Base-by-base conservation (phyloP, 1,284 basidiomycete genomes). In the Heterobasidion annosum region DNA sequence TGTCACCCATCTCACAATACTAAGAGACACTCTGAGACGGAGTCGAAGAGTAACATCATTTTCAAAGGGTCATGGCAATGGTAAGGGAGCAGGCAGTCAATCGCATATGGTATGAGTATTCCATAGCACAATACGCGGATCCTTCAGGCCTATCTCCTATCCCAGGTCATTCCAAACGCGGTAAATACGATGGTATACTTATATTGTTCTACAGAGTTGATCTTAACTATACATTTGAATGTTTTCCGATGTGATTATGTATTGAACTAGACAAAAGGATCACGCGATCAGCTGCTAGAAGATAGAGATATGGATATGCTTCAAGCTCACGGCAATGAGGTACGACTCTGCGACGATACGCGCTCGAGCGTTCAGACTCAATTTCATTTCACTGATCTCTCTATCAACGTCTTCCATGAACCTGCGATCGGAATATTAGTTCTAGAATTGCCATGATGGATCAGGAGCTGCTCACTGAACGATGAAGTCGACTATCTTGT, bases 401-500 rank as follows among this genome's bases (percentile, higher is more conserved):
- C 87, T 91, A 67, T 93, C 91, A 3, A 98, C 94, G 64, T 98
- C 94, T 67, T 98, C 94, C 95, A 98, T 98, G 68, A 98, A 98
- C 67, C 89, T 91, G 59, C 13, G 43, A 48, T 25, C 42, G 54
- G 56, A 33, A 54, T 34, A 48, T 46, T 13, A 54, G 5, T 34
- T 16, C 12, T 10, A 4, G 50, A 8, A n/a, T 40, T n/a, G 43
- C 7, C 51, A 34, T 25, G 25, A 25, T 25, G 5, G 25, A 25
- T 25, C 25, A 63, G 46, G 34, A 55, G 42, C 63, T 52, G 58
- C 65, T 73, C 46, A 93, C 88, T 99, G 93, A 62, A 98, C 98
- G 72, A 99, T 97, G 73, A 99, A 99, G 73, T 99, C 97, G 47
- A 99, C 97, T 54, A 99, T 88, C 76, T 98, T 99, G 73, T 99